Conservation (phyloP, 2,329 filamentous ascomycete species). For the Fusarium circinatum region DNA sequence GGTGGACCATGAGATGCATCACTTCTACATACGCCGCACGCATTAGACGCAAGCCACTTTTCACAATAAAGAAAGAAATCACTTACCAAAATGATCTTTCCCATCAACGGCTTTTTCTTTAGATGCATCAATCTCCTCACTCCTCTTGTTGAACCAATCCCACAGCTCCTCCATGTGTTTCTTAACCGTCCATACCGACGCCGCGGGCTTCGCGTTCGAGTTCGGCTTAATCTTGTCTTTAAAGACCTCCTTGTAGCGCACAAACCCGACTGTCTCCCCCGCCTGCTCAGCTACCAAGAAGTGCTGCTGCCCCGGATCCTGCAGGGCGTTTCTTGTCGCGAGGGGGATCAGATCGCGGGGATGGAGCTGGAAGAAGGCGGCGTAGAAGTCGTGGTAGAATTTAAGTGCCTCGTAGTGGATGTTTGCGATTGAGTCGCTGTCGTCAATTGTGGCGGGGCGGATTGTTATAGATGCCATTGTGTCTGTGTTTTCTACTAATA, state of each 20-base stretch:
- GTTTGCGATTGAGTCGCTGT: conserved; percentile 29
- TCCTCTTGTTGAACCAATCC: conserved; percentile 28
- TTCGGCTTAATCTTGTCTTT: conserved; percentile 2
- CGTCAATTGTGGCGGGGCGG: conserved; percentile 30
- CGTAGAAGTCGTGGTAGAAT: conserved; percentile 39
- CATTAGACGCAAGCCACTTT: not conserved
- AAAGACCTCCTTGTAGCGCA: conserved; percentile 23
- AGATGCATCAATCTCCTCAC: conserved; percentile 28
- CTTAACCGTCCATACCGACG: conserved; percentile 21
- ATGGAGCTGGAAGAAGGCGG: conserved; percentile 32
- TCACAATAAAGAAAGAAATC: not conserved
- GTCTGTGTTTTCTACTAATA: not conserved
- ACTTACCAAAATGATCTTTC: conserved; percentile 29
- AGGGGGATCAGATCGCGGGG: conserved; percentile 30
- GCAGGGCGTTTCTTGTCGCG: conserved; percentile 23
- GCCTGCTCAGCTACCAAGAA: conserved; percentile 35
- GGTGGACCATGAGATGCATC: conserved; percentile 41
- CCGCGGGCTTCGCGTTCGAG: conserved; percentile 3
- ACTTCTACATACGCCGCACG: conserved; percentile 16
- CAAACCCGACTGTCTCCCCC: conserved; percentile 30
- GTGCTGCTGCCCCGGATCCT: conserved; percentile 11
- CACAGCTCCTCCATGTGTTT: conserved; percentile 36
- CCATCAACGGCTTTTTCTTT: conserved; percentile 31
- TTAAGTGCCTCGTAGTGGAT: conserved; percentile 33
- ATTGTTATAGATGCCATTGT: conserved; percentile 26